Evolutionary conservation across 768 basidiomycete species (phyloP).

Genomic region (Calocera cornea): DNA sequence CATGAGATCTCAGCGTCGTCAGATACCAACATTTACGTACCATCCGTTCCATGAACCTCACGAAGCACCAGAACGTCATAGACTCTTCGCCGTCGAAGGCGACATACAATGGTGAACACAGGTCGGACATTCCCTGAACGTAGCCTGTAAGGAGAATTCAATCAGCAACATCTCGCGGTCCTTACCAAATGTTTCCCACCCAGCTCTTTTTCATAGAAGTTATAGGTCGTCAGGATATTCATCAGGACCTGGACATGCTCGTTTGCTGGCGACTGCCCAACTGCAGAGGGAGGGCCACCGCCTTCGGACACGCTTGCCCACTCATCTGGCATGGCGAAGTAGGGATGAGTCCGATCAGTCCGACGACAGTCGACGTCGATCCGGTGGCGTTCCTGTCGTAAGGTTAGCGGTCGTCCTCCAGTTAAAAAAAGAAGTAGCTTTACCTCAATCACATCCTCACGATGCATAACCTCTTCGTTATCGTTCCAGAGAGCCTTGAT

Average conservation of each 20-base stretch:
- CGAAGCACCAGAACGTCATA: slow-evolving; percentile 93
- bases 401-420: background rate
- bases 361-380: slow-evolving; percentile 95
- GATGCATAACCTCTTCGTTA: slow-evolving; percentile 65
- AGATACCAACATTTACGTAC: slow-evolving; percentile 31
- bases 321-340: slow-evolving; percentile 54
- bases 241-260: slow-evolving; percentile 84
- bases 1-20: background rate
- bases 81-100: slow-evolving; percentile 81
- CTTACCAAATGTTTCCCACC: slow-evolving; percentile 32
- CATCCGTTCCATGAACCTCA: slow-evolving; percentile 89
- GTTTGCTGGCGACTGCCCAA: slow-evolving; percentile 63
- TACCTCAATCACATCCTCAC: slow-evolving; percentile 70
- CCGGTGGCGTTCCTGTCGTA: slow-evolving; percentile 62
- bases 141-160: slow-evolving; percentile 44
- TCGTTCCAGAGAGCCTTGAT: slow-evolving; percentile 75
- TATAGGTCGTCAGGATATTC: slow-evolving; percentile 77
- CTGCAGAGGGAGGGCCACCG: slow-evolving; percentile 34
- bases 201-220: slow-evolving; percentile 75
- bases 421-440: slow-evolving; percentile 18
- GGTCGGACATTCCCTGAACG: slow-evolving; percentile 97
- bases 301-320: slow-evolving; percentile 52
- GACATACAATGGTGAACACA: slow-evolving; percentile 86
- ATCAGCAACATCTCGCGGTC: background rate
- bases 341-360: slow-evolving; percentile 85